A percentile compares a stretch with the other conserved stretches of the same genome.
phyloP scores from a whole-genome alignment of 2,329 filamentous ascomycete genomes.

The Scedosporium aurantiacum region DNA sequence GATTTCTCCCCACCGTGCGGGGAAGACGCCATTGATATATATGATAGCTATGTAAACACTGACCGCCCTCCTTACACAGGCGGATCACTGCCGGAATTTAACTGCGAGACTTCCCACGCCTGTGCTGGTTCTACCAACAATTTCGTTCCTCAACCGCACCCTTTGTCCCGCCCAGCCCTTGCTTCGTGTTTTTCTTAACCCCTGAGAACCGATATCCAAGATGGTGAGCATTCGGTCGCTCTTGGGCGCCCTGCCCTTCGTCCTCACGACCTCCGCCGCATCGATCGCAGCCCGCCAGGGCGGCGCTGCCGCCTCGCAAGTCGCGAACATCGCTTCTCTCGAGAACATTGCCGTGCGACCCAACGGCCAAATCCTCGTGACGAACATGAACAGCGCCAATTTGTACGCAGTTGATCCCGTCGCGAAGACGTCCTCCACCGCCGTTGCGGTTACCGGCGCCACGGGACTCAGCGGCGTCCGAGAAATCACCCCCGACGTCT shows the following conservation, averaged over 20 bases:
- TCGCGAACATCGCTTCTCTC: slow-evolving; percentile 4
- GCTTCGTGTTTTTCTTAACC: not conserved
- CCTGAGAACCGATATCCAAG: not conserved
- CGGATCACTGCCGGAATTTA: not conserved
- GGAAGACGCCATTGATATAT: not conserved
- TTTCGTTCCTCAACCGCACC: not conserved
- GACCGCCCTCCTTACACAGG: not conserved
- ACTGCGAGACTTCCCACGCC: not conserved
- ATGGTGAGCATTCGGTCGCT: not conserved
- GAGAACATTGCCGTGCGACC: slow-evolving; percentile 7
- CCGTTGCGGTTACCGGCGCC: slow-evolving; percentile 1
- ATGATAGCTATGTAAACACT: not conserved
- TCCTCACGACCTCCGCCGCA: not conserved
- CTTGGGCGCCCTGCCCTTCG: not conserved
- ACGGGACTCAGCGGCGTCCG: slow-evolving; percentile 1
- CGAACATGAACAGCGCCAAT: slow-evolving; percentile 5
- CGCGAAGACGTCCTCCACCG: not conserved
- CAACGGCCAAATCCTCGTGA: slow-evolving; percentile 8
- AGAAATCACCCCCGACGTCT: slow-evolving; percentile 7
- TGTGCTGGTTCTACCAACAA: not conserved
- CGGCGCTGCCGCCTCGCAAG: not conserved
- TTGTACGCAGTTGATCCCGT: slow-evolving; percentile 4
- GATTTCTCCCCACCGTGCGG: not conserved
- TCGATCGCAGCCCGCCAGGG: not conserved
- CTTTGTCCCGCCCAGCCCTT: not conserved